Percentiles rank a stretch among this genome's conserved stretches.
Evolutionary conservation across 306 rosid genomes (phyloP).

Genomic region (Trichosanthes truncata): DNA sequence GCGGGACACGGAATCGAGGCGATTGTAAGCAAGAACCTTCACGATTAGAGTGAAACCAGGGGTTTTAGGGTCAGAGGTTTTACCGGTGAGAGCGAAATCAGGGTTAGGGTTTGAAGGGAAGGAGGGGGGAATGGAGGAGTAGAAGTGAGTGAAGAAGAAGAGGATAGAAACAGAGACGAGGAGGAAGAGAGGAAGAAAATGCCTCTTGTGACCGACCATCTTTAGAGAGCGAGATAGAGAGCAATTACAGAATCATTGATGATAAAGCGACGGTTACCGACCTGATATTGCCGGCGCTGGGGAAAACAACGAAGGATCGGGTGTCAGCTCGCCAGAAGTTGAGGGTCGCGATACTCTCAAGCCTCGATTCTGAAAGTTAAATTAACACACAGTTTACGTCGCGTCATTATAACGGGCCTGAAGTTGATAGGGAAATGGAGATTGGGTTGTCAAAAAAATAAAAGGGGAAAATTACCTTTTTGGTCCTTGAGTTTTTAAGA

Average conservation of each 20-base stretch:
- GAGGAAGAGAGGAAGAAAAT: slow-evolving; percentile 51
- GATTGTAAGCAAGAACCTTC: slow-evolving; percentile 73
- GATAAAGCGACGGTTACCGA: background rate
- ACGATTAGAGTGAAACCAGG: slow-evolving; percentile 43
- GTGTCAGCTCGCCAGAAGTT: background rate
- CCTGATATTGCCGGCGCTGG: background rate
- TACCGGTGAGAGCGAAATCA: slow-evolving; percentile 20
- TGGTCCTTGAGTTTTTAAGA: too few species aligned
- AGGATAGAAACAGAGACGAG: slow-evolving; percentile 23
- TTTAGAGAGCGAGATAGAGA: background rate
- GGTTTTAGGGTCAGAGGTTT: slow-evolving; percentile 14
- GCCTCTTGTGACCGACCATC: slow-evolving; percentile 64
- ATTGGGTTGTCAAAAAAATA: too few species aligned
- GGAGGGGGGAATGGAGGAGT: slow-evolving; percentile 9
- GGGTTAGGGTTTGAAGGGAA: slow-evolving; percentile 24
- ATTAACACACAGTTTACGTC: background rate
- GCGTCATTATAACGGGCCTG: too few species aligned
- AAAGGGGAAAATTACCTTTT: too few species aligned
- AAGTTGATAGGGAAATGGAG: too few species aligned
- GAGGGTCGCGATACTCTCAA: background rate
- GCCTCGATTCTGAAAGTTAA: background rate
- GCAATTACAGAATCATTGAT: background rate
- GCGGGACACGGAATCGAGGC: slow-evolving; percentile 63
- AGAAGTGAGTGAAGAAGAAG: slow-evolving; percentile 28
- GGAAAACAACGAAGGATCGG: background rate